phyloP scores from a whole-genome alignment of 805 yeast genomes.

The Lipomyces lipofer region DNA sequence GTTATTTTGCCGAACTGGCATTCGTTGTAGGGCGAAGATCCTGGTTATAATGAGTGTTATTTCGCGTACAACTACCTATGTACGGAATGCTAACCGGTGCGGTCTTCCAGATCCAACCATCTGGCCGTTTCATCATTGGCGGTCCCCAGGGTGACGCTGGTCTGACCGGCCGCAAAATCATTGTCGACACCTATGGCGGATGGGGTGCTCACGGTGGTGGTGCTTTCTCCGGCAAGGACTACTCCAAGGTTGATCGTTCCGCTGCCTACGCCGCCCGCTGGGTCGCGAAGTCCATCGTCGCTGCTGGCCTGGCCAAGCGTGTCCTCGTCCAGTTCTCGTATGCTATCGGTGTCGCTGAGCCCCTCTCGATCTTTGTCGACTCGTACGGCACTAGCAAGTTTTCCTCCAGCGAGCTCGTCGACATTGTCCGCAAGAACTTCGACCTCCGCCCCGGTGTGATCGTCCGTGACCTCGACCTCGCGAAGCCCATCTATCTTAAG shows the following conservation, averaged over 20 bases:
- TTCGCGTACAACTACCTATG: too few species aligned
- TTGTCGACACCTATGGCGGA: conserved; percentile 99
- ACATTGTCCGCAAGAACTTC: conserved; percentile 88
- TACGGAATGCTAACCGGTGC: too few species aligned
- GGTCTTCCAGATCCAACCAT: conserved; percentile 94
- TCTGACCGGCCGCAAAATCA: conserved; percentile 98
- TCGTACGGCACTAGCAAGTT: conserved; percentile 96
- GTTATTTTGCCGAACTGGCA: too few species aligned
- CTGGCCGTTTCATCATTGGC: conserved; percentile 99
- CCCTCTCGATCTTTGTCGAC: conserved; percentile 95
- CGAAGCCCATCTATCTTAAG: conserved; percentile 98
- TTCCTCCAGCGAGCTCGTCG: conserved; percentile 86
- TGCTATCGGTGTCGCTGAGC: conserved; percentile 99
- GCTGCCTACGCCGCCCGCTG: conserved; percentile 99
- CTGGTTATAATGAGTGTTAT: too few species aligned
- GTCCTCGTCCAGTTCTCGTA: conserved; percentile 97
- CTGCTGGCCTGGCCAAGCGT: conserved; percentile 94
- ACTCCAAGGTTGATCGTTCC: conserved; percentile 99
- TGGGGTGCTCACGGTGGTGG: conserved; percentile 99
- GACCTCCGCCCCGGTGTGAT: conserved; percentile 99
- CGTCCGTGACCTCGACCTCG: conserved; percentile 94
- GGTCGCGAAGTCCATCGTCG: conserved; percentile 98
- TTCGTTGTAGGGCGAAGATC: too few species aligned
- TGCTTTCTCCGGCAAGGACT: conserved; percentile 99
- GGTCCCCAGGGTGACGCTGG: conserved; percentile 99